phyloP scores from a whole-genome alignment of 192 early-diverging fungal genomes.

The Coemansia sp. region DNA sequence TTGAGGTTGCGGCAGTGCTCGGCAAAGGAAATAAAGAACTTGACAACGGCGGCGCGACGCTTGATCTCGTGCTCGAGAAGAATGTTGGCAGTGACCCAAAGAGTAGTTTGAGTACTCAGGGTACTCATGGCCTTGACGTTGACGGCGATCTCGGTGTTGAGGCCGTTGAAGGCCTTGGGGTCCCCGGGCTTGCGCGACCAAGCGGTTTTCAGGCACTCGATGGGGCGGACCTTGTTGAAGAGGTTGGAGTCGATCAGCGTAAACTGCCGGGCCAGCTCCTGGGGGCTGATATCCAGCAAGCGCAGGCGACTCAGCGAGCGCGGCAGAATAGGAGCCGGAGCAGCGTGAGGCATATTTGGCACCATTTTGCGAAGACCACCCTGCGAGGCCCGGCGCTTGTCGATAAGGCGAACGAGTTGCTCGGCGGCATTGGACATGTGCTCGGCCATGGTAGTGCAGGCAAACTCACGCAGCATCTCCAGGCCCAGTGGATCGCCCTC shows the following conservation, averaged over 20 bases:
- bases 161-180: conserved; percentile 59
- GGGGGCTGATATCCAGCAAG: conserved; percentile 88
- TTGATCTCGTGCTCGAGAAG: conserved; percentile 81
- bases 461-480: conserved; percentile 75
- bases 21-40: conserved; percentile 85
- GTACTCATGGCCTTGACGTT: conserved; percentile 91
- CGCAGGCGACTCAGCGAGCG: conserved; percentile 76
- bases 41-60: conserved; percentile 75
- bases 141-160: conserved; percentile 62
- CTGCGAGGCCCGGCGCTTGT: conserved; percentile 70
- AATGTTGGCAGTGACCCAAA: conserved; percentile 88
- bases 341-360: conserved; percentile 62
- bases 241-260: conserved; percentile 89
- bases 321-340: conserved; percentile 83
- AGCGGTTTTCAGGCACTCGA: conserved; percentile 91
- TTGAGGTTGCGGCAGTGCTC: conserved; percentile 83
- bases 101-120: conserved; percentile 82
- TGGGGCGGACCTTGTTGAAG: conserved; percentile 82
- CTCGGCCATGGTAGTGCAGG: conserved; percentile 71
- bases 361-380: conserved; percentile 66
- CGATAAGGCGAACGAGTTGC: conserved; percentile 79
- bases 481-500: conserved; percentile 72
- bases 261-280: conserved; percentile 94
- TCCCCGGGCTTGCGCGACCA: conserved; percentile 75
- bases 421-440: conserved; percentile 70